Evolutionary conservation across 148 eudicot species (phyloP).

Genomic region (Silene uniflora): DNA sequence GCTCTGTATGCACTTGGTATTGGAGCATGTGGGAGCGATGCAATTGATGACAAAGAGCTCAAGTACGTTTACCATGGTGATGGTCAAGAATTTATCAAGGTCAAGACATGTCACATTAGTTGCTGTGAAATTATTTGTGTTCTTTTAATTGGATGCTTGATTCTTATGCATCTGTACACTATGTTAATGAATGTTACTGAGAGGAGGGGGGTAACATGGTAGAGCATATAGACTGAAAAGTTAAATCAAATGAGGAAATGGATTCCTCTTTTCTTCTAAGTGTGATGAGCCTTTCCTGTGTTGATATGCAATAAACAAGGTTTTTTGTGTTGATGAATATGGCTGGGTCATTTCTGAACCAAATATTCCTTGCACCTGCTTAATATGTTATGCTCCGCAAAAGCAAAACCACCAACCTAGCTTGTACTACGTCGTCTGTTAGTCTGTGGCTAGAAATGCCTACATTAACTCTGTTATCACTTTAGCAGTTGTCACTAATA

Average conservation of each 20-base stretch:
- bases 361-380: background rate
- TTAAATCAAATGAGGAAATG: background rate
- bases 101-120: constrained; percentile 15
- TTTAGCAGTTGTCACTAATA: background rate
- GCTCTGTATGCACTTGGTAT: constrained; percentile 88
- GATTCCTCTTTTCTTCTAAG: background rate
- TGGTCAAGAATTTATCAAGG: constrained; percentile 80
- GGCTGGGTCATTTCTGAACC: background rate
- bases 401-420: background rate
- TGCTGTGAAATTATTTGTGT: background rate
- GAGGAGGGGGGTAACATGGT: background rate
- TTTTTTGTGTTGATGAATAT: background rate
- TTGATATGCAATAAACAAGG: background rate
- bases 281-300: background rate
- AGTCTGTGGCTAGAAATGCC: background rate
- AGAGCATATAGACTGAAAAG: background rate
- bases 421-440: too few species aligned
- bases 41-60: constrained; percentile 71
- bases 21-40: constrained; percentile 84
- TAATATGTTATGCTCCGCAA: background rate
- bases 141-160: background rate
- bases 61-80: constrained; percentile 83
- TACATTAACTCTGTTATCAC: background rate
- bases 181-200: background rate
- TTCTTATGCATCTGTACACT: background rate